A percentile compares a stretch with the other conserved stretches of the same genome.
Evolutionary conservation across 1,284 basidiomycete species (phyloP).

Genomic region (Lentinula novae-zelandiae): DNA sequence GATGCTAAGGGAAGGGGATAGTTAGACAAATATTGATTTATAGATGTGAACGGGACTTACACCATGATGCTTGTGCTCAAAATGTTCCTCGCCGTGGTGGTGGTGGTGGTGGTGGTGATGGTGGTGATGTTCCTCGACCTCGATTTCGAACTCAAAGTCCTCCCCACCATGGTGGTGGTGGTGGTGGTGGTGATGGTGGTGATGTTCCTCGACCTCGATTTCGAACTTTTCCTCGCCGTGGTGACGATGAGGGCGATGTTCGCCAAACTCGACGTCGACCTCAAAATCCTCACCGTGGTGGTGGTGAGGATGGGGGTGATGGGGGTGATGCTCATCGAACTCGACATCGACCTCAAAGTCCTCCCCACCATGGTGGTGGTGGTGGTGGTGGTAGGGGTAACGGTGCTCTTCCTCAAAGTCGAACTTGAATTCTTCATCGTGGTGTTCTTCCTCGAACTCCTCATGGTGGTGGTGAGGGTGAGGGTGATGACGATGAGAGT

Average conservation of each 20-base stretch:
- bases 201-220: neutral
- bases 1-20: neutral
- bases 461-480: neutral
- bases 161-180: neutral
- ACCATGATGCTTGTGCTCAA: neutral
- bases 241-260: neutral
- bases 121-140: neutral
- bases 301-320: neutral
- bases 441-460: neutral
- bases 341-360: neutral
- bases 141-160: neutral
- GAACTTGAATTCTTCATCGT: too few species aligned
- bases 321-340: neutral
- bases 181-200: neutral
- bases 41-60: neutral
- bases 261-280: neutral
- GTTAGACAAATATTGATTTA: neutral
- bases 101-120: neutral
- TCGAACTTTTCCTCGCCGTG: neutral
- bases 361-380: neutral
- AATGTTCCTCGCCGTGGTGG: too few species aligned
- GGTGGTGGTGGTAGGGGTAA: neutral
- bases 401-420: neutral
- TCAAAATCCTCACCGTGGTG: neutral
- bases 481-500: neutral